Evolutionary conservation across 2,329 filamentous ascomycete genomes (phyloP).

Genomic region (Cercospora zeina): DNA sequence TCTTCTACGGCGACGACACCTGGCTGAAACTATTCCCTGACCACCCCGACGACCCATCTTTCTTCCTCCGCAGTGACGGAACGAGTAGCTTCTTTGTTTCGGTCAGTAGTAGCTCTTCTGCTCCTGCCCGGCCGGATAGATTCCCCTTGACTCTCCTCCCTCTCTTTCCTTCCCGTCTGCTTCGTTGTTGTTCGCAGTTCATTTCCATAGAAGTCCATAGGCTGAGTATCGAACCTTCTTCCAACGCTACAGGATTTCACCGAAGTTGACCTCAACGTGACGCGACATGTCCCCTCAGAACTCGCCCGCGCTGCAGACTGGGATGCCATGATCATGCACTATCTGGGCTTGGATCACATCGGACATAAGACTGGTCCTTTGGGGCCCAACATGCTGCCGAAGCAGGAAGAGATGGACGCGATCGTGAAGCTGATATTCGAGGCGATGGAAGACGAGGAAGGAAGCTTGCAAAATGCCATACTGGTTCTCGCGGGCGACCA

Average conservation of each 20-base stretch:
- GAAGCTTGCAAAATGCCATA: constrained; percentile 74
- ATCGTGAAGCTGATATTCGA: constrained; percentile 75
- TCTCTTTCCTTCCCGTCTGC: neutral
- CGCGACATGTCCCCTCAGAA: constrained; percentile 78
- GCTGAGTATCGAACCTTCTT: constrained; percentile 38
- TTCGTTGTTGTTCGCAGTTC: neutral
- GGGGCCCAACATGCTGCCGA: constrained; percentile 83
- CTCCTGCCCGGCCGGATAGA: neutral
- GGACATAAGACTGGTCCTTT: constrained; percentile 91
- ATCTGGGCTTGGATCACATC: constrained; percentile 93
- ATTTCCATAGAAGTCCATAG: constrained; percentile 35
- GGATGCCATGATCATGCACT: constrained; percentile 93
- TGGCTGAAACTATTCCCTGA: constrained; percentile 93
- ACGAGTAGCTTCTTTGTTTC: constrained; percentile 98
- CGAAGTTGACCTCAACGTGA: constrained; percentile 97
- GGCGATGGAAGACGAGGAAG: constrained; percentile 64
- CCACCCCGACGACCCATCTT: constrained; percentile 44
- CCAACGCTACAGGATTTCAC: constrained; percentile 73
- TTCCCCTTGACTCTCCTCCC: neutral
- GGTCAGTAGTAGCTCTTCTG: constrained; percentile 56
- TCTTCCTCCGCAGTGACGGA: constrained; percentile 83
- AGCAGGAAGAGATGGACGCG: constrained; percentile 89
- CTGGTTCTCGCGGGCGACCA: constrained; percentile 90
- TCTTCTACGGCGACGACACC: constrained; percentile 97
- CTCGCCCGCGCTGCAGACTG: constrained; percentile 74